A percentile compares a stretch with the other conserved stretches of the same genome.
phyloP scores from a whole-genome alignment of 805 yeast genomes.

The Zygoascus flipseniorum region DNA sequence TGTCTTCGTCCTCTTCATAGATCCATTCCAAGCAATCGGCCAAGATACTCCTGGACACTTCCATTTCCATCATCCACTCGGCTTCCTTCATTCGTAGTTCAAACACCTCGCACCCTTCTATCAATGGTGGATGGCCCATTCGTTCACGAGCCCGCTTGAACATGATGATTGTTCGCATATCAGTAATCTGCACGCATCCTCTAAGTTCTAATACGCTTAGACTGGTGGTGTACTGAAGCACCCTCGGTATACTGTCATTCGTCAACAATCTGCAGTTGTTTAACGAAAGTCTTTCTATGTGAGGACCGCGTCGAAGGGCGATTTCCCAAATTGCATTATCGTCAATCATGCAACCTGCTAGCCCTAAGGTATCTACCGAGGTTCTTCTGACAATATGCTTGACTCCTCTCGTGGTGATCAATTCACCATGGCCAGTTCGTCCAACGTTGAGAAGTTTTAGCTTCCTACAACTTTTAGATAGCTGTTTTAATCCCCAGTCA shows the following conservation, averaged over 20 bases:
- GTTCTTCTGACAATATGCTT: conserved; percentile 50
- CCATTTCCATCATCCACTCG: conserved; percentile 49
- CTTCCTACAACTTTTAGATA: conserved; percentile 52
- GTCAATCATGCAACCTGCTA: conserved; percentile 79
- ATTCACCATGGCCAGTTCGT: conserved; percentile 57
- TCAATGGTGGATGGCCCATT: conserved; percentile 41
- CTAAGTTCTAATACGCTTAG: conserved; percentile 72
- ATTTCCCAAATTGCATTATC: conserved; percentile 78
- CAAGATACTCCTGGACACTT: conserved; percentile 47
- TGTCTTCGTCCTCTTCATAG: conserved; percentile 19
- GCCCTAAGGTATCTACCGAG: conserved; percentile 59
- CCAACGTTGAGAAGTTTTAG: conserved; percentile 68
- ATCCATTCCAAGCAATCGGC: conserved; percentile 51
- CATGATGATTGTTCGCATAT: conserved; percentile 56
- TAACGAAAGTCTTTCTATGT: conserved; percentile 58
- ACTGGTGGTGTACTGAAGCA: conserved; percentile 45
- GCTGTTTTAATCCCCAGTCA: conserved; percentile 64
- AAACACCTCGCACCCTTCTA: conserved; percentile 72
- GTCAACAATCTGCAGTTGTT: conserved; percentile 61
- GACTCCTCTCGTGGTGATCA: conserved; percentile 64
- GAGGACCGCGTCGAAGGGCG: conserved; percentile 43
- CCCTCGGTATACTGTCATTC: conserved; percentile 48
- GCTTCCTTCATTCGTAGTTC: conserved; percentile 51
- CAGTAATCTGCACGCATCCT: conserved; percentile 46
- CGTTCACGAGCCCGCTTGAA: conserved; percentile 41